Conservation (phyloP, 257 asterid species). For the Solanum bulbocastanum region DNA sequence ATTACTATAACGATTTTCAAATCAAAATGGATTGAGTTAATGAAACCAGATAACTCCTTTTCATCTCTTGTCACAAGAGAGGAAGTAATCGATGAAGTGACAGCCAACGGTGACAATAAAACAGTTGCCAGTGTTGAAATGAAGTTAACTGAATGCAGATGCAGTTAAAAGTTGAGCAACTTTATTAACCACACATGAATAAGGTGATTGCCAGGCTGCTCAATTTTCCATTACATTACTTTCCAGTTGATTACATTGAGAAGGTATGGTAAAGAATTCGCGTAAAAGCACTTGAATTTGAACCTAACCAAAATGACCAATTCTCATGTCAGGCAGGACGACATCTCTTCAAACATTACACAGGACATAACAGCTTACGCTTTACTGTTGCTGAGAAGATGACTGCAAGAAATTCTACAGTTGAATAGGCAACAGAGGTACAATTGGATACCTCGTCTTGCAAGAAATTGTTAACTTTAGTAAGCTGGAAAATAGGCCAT, state of each 20-base stretch:
- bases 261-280: conserved; percentile 1
- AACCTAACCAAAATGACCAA: conserved; percentile 7
- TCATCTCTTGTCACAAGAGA: not conserved
- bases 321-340: conserved; percentile 12
- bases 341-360: not conserved
- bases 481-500: conserved; percentile 6
- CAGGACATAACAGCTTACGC: conserved; percentile 6
- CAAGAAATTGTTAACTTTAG: not conserved
- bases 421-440: conserved; percentile 23
- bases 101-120: not conserved
- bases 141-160: not conserved
- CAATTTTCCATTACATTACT: not conserved
- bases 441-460: conserved; percentile 2
- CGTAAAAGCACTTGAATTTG: not conserved
- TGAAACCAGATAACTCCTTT: not conserved
- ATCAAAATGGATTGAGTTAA: not conserved
- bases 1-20: too few species aligned
- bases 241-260: conserved; percentile 1
- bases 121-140: not conserved
- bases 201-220: not conserved
- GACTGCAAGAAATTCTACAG: conserved; percentile 16
- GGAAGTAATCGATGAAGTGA: not conserved
- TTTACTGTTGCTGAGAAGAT: conserved; percentile 14
- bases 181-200: not conserved
- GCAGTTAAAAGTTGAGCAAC: not conserved